Evolutionary conservation across 768 basidiomycete species (phyloP).

Genomic region (Kwoniella sp.): DNA sequence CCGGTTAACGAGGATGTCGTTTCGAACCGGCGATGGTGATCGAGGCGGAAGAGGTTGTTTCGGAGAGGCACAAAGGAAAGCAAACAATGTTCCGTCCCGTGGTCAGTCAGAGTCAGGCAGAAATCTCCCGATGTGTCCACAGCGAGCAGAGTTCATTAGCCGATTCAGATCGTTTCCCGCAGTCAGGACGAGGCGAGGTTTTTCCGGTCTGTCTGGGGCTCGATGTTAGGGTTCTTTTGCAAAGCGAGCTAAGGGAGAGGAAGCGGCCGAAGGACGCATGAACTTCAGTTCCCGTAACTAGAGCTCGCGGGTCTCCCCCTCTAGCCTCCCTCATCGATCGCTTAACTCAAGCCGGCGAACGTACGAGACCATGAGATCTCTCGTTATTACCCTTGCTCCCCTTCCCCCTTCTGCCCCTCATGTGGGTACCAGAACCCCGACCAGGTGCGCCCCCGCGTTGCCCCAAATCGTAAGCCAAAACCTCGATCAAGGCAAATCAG

Average conservation of each 20-base stretch:
- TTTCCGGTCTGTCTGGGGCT: background rate
- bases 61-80: too few relatives aligned
- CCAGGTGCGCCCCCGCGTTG: background rate
- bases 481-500: slow-evolving; percentile 1
- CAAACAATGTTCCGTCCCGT: too few relatives aligned
- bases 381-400: background rate
- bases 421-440: background rate
- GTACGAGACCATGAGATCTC: background rate
- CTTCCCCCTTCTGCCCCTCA: background rate
- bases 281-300: background rate
- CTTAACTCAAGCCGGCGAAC: background rate
- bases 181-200: too few relatives aligned
- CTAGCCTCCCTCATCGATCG: background rate
- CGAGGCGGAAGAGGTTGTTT: too few relatives aligned
- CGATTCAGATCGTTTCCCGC: background rate
- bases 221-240: background rate
- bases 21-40: too few relatives aligned
- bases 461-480: background rate
- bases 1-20: too few relatives aligned
- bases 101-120: too few relatives aligned
- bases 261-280: background rate
- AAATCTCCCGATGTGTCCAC: too few relatives aligned
- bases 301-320: too few relatives aligned
- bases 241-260: background rate
- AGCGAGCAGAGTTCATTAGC: too few relatives aligned